Evolutionary conservation across 768 basidiomycete genomes (phyloP), one percentile per base, ranked within the genome.

Genomic region (Leccinum broughii): DNA sequence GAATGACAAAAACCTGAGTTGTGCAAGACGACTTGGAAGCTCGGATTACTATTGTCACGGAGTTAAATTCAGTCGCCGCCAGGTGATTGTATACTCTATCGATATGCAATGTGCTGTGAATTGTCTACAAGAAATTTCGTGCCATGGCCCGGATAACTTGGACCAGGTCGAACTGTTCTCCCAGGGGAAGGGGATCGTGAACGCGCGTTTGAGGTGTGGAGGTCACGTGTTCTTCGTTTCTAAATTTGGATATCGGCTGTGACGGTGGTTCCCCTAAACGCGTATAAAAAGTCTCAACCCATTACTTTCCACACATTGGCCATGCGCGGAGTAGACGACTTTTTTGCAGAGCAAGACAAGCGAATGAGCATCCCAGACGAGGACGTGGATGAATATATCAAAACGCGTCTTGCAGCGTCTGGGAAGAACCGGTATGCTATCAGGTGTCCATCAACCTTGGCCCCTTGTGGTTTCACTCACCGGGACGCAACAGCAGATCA

Each of bases 361-460:
- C 77, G 76, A 9, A 83, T 86, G 83, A 78, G 75, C 51, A 60
- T 82, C 17, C 81, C 83, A 3, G 81, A 85, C 41, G 83, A 86
- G 68, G 79, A 81, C 41, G 62, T 81, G 51, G 75, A 81, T 15
- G 78, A 80, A 50, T 86, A 82, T 63, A 62, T 82, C 51, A 70
- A 71, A 49, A 71, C 78, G 30, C 71, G 70, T 41, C 56, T 71
- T 32, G 55, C 57, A 41, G 58, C 51, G 24, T 51, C 58, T 13
- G 60, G 39, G 59, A 62, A n/a, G 58, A 63, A 63, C 32, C 54
- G 24, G 72, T 73, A 52, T 20, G 68, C 30, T 44, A 54, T 44
- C 34, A 34, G 10, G 28, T 44, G 13, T 20, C 20, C n/a, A 39
- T 48, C 15, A 55, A 11, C 10, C 28, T 37, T 56, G 53, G 46